Conservation (phyloP, 768 basidiomycete genomes). For the Leccinum boreale region DNA sequence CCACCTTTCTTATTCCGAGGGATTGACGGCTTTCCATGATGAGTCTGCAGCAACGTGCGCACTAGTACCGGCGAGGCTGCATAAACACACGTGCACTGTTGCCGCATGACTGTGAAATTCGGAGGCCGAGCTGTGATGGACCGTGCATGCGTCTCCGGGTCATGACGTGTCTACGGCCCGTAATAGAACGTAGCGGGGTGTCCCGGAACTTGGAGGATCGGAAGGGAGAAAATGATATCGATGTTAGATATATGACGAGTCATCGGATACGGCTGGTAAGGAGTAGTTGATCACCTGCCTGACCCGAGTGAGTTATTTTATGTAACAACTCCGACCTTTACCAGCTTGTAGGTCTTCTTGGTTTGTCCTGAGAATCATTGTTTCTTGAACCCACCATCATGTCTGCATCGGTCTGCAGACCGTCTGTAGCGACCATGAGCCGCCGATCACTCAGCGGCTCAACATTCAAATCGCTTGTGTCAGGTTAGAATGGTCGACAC, state of each 20-base stretch:
- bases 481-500: conserved; percentile 17
- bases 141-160: not conserved
- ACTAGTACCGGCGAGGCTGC: not conserved
- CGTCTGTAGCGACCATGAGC: conserved; percentile 22
- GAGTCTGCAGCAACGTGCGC: not conserved
- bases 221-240: not conserved
- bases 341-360: not conserved
- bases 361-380: conserved; percentile 14
- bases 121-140: conserved; percentile 9
- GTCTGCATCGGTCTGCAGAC: conserved; percentile 30
- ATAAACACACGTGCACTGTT: not conserved
- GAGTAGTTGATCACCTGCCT: not conserved
- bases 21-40: not conserved
- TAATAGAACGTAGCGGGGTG: conserved; percentile 3
- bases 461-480: conserved; percentile 18
- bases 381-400: conserved; percentile 26
- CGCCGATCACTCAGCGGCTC: conserved; percentile 20
- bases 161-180: not conserved
- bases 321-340: conserved; percentile 21
- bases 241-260: not conserved
- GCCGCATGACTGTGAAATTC: conserved; percentile 11
- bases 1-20: not conserved
- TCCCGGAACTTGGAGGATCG: conserved; percentile 4
- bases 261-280: conserved; percentile 7
- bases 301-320: conserved; percentile 14